Percentiles rank a stretch among this genome's conserved stretches.
phyloP scores from a whole-genome alignment of 106 monocot genomes.

The Phalaenopsis aphrodite region DNA sequence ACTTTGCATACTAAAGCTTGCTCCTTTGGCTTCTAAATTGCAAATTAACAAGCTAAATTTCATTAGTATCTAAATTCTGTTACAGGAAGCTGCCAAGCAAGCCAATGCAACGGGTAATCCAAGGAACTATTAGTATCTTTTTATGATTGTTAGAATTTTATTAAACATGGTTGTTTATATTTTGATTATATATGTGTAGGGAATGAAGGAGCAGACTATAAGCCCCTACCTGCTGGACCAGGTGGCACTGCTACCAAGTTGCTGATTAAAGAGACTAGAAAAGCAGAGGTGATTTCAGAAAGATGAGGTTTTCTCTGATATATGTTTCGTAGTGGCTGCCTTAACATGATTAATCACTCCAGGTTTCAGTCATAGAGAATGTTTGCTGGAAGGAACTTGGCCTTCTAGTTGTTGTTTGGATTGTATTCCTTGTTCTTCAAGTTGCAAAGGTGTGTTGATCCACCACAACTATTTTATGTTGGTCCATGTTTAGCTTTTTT shows the following conservation, averaged over 20 bases:
- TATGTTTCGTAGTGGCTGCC: neutral
- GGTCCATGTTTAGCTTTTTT: neutral
- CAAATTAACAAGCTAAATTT: neutral
- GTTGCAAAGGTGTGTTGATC: conserved; percentile 27
- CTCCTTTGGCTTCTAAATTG: neutral
- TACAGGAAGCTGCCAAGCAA: conserved; percentile 36
- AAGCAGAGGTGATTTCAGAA: conserved; percentile 16
- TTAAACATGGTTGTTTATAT: neutral
- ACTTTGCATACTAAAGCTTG: neutral
- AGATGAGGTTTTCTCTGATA: neutral
- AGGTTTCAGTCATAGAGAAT: conserved; percentile 45
- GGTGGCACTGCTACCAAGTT: conserved; percentile 10
- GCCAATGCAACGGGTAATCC: conserved; percentile 18
- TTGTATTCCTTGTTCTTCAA: conserved; percentile 40
- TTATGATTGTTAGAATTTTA: neutral
- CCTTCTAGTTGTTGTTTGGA: conserved; percentile 49
- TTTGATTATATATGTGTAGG: conserved; percentile 4
- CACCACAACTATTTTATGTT: no score
- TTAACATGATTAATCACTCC: conserved; percentile 1
- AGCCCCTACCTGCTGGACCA: conserved; percentile 34
- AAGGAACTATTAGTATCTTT: neutral
- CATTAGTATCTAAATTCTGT: neutral
- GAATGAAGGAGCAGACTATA: conserved; percentile 31
- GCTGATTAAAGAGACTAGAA: conserved; percentile 1
- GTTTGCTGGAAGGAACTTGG: conserved; percentile 65